phyloP scores from a whole-genome alignment of 2,329 filamentous ascomycete species.

The Penicillium sp. region DNA sequence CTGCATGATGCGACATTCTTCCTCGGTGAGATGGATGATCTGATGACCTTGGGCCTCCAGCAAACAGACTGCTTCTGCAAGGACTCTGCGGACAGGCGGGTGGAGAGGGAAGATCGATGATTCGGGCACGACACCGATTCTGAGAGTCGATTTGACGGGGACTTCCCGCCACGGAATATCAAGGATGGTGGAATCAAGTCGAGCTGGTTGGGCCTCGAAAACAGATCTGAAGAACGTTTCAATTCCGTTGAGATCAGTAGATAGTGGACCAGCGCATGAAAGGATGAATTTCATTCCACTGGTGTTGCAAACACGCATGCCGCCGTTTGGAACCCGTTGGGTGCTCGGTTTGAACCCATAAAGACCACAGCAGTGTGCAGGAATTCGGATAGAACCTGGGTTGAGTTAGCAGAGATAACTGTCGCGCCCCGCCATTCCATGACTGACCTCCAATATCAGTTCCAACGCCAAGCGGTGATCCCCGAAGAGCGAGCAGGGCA shows the following conservation, averaged over 20 bases:
- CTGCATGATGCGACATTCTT: conserved; percentile 14
- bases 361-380: conserved; percentile 31
- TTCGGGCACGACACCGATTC: conserved; percentile 52
- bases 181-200: conserved; percentile 22
- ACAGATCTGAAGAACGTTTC: conserved; percentile 18
- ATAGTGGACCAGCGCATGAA: conserved; percentile 23
- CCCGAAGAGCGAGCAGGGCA: conserved; percentile 62
- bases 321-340: conserved; percentile 25
- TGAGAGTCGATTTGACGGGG: conserved; percentile 28
- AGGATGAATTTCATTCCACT: conserved; percentile 24
- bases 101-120: conserved; percentile 52
- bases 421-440: not conserved
- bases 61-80: conserved; percentile 41
- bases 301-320: conserved; percentile 18
- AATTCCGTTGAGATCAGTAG: conserved; percentile 19
- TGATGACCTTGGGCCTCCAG: conserved; percentile 49
- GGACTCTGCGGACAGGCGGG: conserved; percentile 49
- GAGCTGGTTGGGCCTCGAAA: conserved; percentile 13
- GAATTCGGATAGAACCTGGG: conserved; percentile 34
- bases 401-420: not conserved
- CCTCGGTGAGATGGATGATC: conserved; percentile 36
- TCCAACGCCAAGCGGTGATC: conserved; percentile 64
- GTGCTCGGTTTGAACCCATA: conserved; percentile 37
- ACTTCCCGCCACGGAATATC: conserved; percentile 24
- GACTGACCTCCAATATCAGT: conserved; percentile 58